phyloP scores from a whole-genome alignment of 1,284 basidiomycete genomes.

The Sporisorium scitamineum region DNA sequence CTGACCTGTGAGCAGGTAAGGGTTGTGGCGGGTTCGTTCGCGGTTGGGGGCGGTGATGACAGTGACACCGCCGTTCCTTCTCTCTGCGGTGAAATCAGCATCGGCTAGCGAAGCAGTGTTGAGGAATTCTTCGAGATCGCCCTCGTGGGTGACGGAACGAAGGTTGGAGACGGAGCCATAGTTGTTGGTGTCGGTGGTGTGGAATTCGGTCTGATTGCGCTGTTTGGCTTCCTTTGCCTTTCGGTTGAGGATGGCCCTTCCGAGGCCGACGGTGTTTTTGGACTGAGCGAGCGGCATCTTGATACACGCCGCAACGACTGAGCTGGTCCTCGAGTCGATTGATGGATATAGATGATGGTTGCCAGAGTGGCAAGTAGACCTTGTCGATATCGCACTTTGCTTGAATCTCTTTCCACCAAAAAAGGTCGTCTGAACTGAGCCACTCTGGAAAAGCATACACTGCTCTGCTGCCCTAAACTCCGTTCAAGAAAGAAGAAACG shows the following conservation, averaged over 20 bases:
- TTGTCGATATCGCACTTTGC: neutral
- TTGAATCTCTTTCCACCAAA: neutral
- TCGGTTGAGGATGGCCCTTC: constrained; percentile 66
- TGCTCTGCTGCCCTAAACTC: constrained; percentile 8
- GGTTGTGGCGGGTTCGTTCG: constrained; percentile 74
- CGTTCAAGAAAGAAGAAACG: constrained; percentile 12
- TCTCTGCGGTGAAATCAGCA: constrained; percentile 95
- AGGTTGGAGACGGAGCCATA: constrained; percentile 72
- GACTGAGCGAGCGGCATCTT: constrained; percentile 62
- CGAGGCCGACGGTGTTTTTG: constrained; percentile 67
- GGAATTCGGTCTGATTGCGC: constrained; percentile 59
- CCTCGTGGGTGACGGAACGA: constrained; percentile 94
- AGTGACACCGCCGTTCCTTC: constrained; percentile 81
- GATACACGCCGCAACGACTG: constrained; percentile 9
- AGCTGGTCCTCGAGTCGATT: neutral
- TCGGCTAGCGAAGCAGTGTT: constrained; percentile 94
- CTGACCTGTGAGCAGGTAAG: constrained; percentile 84
- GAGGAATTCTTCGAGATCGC: constrained; percentile 94
- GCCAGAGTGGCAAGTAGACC: constrained; percentile 2
- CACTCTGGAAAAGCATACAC: neutral
- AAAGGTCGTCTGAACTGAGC: constrained; percentile 12
- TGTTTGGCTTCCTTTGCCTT: constrained; percentile 60
- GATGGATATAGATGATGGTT: constrained; percentile 2
- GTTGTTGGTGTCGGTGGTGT: constrained; percentile 71
- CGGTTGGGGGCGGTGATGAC: constrained; percentile 78